Base-by-base conservation (phyloP, 1,284 basidiomycete species). In the Peniophora sp. region DNA sequence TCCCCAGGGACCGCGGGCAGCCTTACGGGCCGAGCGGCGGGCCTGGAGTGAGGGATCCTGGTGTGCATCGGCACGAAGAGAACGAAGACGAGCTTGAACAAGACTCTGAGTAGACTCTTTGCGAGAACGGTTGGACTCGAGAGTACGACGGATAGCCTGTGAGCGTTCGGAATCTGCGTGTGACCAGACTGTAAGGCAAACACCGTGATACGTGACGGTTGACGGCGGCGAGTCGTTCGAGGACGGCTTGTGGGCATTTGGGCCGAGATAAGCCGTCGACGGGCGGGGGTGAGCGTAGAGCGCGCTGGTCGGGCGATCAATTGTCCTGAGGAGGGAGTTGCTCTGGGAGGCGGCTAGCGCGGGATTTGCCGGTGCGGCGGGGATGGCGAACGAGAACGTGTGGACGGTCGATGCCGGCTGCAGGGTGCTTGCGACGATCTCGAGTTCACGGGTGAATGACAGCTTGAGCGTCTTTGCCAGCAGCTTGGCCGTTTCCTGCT, bases 341-440 rank as follows among this genome's bases (percentile, higher is more conserved):
- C 84, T 85, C 3, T 77, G 75, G 22, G 75, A 79, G 9, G 84
- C 81, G 9, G 81, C 85, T 43, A 84, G 75, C 8, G 38, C 16
- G 34, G 81, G 85, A 2, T 82, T 90, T 53, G 72, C 80, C 12
- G 85, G 83, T 32, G 27, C 27, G 12, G 85, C 81, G 50, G 85
- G 85, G 53, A 88, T 76, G 24, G 75, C 84, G 61, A 97, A 97
- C 3, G 90, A 89, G 68, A 98, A 98, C 0, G 85, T 88, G 68
- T 97, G 93, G 46, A 93, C 87, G 16, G 93, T 96, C 17, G 90
- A 91, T 1, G 92, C 85, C 3, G 93, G 93, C 58, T 94, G 89
- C 8, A 95, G 76, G 0, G 90, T 91, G 14, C 92, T 92, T 16
- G 92, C 90, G 64, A 97, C 86, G 55, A 98, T 89, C 64, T 98